These are phyloP conservation scores for Rhizophagus clarus DNA, from an alignment of 192 early-diverging fungal species.

Conservation along the genomic window DNA sequence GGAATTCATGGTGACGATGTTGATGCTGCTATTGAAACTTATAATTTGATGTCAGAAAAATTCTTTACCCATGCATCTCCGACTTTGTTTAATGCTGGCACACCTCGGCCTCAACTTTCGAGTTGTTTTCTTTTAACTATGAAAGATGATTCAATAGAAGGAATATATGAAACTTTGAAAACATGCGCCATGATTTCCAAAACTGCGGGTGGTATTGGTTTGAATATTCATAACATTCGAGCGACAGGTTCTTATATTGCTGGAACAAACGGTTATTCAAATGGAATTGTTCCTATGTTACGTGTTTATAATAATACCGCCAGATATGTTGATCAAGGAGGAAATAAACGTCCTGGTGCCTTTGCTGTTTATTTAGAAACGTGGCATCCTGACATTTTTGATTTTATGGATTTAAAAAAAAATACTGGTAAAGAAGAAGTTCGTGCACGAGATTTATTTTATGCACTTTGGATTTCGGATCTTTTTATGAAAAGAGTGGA, in stretches of 20 bases:
- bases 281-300: conserved; percentile 96
- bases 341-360: conserved; percentile 96
- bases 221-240: conserved; percentile 97
- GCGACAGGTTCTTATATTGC: conserved; percentile 96
- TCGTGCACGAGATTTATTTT: conserved; percentile 96
- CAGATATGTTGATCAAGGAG: conserved; percentile 99
- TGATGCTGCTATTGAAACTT: conserved; percentile 91
- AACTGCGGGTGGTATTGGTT: conserved; percentile 95
- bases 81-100: conserved; percentile 98
- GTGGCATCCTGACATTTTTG: conserved; percentile 98
- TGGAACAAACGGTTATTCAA: conserved; percentile 96
- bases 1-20: conserved; percentile 95
- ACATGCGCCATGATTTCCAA: conserved; percentile 98
- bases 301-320: conserved; percentile 99
- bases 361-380: conserved; percentile 99
- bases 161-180: conserved; percentile 98
- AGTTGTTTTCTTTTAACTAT: conserved; percentile 95
- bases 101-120: conserved; percentile 92
- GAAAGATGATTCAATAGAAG: conserved; percentile 97
- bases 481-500: conserved; percentile 98
- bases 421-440: conserved; percentile 98
- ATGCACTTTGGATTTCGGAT: conserved; percentile 96
- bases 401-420: conserved; percentile 94
- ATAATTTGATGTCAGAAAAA: conserved; percentile 90
- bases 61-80: conserved; percentile 97